phyloP scores from a whole-genome alignment of 2,329 filamentous ascomycete genomes.

The Chaetomiaceae sp. region DNA sequence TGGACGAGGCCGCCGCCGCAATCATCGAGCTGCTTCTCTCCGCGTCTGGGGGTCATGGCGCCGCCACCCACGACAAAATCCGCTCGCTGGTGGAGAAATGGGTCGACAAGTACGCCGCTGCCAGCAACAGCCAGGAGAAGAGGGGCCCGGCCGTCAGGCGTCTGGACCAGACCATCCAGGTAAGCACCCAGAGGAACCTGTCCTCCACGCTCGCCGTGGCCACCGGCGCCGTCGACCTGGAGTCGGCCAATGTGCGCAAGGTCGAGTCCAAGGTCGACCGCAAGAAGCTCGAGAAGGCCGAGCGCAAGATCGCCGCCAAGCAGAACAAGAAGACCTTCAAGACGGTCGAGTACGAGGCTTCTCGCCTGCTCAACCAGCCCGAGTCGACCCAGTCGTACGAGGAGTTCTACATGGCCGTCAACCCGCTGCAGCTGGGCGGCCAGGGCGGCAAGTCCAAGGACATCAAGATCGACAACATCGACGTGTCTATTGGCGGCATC shows the following conservation, averaged over 20 bases:
- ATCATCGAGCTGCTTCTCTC: constrained; percentile 88
- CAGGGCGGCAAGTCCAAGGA: constrained; percentile 89
- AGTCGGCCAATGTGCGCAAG: constrained; percentile 87
- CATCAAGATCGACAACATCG: constrained; percentile 94
- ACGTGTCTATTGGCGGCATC: constrained; percentile 83
- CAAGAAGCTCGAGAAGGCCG: constrained; percentile 98
- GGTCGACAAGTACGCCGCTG: constrained; percentile 71
- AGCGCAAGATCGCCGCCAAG: constrained; percentile 95
- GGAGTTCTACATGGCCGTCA: constrained; percentile 99
- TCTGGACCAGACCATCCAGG: constrained; percentile 90
- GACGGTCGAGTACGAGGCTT: constrained; percentile 96
- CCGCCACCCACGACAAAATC: constrained; percentile 69
- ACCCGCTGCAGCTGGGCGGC: constrained; percentile 80
- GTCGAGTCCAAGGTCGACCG: constrained; percentile 95
- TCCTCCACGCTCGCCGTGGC: constrained; percentile 90
- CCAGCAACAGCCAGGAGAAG: constrained; percentile 59
- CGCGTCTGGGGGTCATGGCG: constrained; percentile 76
- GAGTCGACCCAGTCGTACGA: constrained; percentile 88
- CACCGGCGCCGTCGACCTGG: constrained; percentile 78
- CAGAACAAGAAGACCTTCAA: constrained; percentile 98
- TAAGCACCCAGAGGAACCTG: constrained; percentile 89
- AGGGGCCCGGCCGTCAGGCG: constrained; percentile 73
- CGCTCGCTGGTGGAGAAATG: constrained; percentile 83
- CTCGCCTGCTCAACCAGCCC: constrained; percentile 75
- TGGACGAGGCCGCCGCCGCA: constrained; percentile 75